Percentiles rank a stretch among this genome's conserved stretches.
Conservation (phyloP, 441 rosid species). For the Euphorbia celastroides region DNA sequence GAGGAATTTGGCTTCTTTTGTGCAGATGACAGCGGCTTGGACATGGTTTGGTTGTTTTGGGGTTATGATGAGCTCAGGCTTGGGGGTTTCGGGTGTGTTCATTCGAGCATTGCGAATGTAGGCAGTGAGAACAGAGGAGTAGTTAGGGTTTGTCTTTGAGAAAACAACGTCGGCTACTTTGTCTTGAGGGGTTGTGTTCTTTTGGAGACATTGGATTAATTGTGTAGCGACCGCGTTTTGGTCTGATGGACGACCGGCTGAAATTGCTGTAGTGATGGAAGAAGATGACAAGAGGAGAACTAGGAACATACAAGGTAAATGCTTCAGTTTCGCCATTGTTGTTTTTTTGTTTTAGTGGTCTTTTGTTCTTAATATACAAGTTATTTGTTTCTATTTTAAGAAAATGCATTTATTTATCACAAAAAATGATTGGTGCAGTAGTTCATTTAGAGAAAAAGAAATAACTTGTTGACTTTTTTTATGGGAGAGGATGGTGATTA, state of each 20-base stretch:
- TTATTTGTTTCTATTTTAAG: no score
- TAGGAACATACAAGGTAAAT: background rate
- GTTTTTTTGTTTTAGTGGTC: background rate
- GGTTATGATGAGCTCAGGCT: slow-evolving; percentile 52
- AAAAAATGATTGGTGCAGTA: no score
- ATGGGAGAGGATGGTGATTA: no score
- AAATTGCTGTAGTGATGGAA: no score
- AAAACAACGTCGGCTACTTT: slow-evolving; percentile 14
- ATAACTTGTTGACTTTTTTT: no score
- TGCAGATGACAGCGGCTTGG: slow-evolving; percentile 49
- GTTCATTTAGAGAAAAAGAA: no score
- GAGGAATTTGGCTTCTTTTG: slow-evolving; percentile 30
- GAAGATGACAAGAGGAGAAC: no score
- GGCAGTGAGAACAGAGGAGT: slow-evolving; percentile 15
- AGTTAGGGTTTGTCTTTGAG: slow-evolving; percentile 1
- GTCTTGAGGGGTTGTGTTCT: slow-evolving; percentile 18
- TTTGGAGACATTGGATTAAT: slow-evolving; percentile 16
- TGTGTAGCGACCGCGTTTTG: slow-evolving; percentile 3
- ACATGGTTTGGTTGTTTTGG: slow-evolving; percentile 48
- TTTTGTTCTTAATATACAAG: no score
- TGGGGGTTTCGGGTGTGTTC: slow-evolving; percentile 36
- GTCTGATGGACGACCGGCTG: no score
- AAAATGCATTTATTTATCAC: no score
- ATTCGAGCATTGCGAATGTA: slow-evolving; percentile 21
- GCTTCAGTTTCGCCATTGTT: no score